Evolutionary conservation across 441 rosid species (phyloP).

Genomic region (Populus hybrid): DNA sequence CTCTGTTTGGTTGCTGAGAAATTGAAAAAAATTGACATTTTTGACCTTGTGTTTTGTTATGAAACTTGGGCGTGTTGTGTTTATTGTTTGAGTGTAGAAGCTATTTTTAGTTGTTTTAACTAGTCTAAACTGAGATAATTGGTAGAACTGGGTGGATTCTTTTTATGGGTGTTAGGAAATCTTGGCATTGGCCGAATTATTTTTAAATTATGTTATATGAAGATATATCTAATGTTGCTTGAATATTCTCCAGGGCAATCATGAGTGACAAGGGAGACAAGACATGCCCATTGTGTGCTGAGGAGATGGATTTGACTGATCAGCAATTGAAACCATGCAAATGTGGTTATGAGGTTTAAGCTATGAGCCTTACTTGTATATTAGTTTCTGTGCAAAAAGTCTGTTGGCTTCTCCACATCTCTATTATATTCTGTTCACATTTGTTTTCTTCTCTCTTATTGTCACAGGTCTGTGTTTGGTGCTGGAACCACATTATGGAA

Average conservation of each 20-base stretch:
- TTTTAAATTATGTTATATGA: not conserved
- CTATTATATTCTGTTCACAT: not conserved
- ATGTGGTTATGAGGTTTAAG: constrained; percentile 82
- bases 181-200: not conserved
- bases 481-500: constrained; percentile 57
- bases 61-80: not conserved
- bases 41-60: not conserved
- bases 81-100: not conserved
- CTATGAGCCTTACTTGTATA: constrained; percentile 12
- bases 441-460: not conserved
- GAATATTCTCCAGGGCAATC: constrained; percentile 29
- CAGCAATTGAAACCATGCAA: constrained; percentile 94
- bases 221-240: not conserved
- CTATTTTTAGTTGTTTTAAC: not conserved
- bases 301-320: constrained; percentile 95
- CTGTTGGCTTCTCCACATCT: not conserved
- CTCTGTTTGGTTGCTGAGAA: not conserved
- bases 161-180: not conserved
- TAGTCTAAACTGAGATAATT: not conserved
- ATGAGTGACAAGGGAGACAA: constrained; percentile 85
- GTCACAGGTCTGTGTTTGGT: constrained; percentile 48
- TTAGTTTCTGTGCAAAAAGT: not conserved
- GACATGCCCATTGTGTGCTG: constrained; percentile 87
- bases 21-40: not conserved
- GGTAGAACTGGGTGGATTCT: not conserved